These are phyloP conservation scores for Talaromyces thailandensis DNA, from an alignment of 495 filamentous ascomycete species.

Conservation along the genomic window DNA sequence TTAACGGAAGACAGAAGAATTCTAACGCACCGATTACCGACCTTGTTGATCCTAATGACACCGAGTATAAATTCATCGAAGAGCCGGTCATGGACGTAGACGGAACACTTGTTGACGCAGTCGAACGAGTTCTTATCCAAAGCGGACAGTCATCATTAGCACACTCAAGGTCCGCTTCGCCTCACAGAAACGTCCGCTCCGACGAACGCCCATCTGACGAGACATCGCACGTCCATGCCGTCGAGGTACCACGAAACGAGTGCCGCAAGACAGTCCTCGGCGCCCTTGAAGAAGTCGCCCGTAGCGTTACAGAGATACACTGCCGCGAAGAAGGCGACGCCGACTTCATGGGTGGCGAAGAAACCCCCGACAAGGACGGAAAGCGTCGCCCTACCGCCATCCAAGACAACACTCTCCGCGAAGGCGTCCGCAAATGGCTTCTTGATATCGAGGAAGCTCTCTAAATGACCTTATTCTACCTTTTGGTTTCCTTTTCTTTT, in stretches of 20 bases:
- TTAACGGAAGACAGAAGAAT: slow-evolving; percentile 20
- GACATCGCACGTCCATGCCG: not conserved
- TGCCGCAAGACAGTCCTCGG: slow-evolving; percentile 53
- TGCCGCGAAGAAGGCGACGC: slow-evolving; percentile 34
- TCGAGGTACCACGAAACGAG: slow-evolving; percentile 47
- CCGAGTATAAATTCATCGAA: slow-evolving; percentile 62
- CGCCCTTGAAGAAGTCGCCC: slow-evolving; percentile 57
- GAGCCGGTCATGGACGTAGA: slow-evolving; percentile 70
- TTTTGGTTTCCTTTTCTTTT: slow-evolving; percentile 7
- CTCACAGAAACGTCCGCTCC: slow-evolving; percentile 18
- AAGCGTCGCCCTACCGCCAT: slow-evolving; percentile 30
- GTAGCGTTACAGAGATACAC: slow-evolving; percentile 47
- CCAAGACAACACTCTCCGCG: slow-evolving; percentile 49
- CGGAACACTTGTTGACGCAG: slow-evolving; percentile 62
- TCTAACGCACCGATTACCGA: slow-evolving; percentile 12
- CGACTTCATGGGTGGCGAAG: slow-evolving; percentile 17
- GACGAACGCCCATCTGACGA: slow-evolving; percentile 22
- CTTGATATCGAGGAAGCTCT: slow-evolving; percentile 45
- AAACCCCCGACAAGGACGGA: slow-evolving; percentile 14
- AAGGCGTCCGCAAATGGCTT: slow-evolving; percentile 59
- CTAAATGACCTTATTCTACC: slow-evolving; percentile 12
- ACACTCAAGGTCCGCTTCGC: slow-evolving; percentile 36
- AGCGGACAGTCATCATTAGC: slow-evolving; percentile 40
- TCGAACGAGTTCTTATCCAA: slow-evolving; percentile 63
- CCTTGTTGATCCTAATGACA: slow-evolving; percentile 17